Conservation (phyloP, 1,139 yeast genomes). For the Debaryomyces fabryi region DNA sequence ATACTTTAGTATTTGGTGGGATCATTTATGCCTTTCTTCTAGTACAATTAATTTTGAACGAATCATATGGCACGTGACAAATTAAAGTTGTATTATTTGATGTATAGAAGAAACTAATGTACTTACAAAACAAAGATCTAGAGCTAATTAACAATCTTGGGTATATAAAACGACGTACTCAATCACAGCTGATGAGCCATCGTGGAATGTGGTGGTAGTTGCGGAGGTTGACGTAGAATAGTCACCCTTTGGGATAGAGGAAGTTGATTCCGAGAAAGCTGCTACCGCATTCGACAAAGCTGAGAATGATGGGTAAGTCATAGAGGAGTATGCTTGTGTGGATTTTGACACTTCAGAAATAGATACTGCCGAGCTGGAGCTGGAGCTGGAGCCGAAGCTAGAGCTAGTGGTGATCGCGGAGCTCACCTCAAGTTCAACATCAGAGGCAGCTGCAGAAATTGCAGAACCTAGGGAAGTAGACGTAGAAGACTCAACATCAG, state of each 20-base stretch:
- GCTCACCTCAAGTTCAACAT: slow-evolving; percentile 4
- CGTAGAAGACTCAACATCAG: slow-evolving; percentile 8
- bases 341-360: not conserved
- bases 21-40: not conserved
- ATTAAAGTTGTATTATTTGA: not conserved
- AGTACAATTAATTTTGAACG: not conserved
- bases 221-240: slow-evolving; percentile 29
- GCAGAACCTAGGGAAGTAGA: slow-evolving; percentile 12
- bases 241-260: slow-evolving; percentile 25
- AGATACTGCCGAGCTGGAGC: not conserved
- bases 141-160: slow-evolving; percentile 19
- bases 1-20: not conserved
- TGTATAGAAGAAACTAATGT: not conserved
- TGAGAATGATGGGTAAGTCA: slow-evolving; percentile 4
- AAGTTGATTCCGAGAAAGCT: slow-evolving; percentile 13
- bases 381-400: not conserved
- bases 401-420: not conserved
- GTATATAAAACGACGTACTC: slow-evolving; percentile 39
- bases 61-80: not conserved
- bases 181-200: slow-evolving; percentile 34
- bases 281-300: slow-evolving; percentile 9
- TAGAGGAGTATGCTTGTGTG: not conserved
- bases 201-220: slow-evolving; percentile 25
- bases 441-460: slow-evolving; percentile 11
- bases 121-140: not conserved